Evolutionary conservation across 768 basidiomycete species (phyloP).

Genomic region (Lactarius sanguifluus): DNA sequence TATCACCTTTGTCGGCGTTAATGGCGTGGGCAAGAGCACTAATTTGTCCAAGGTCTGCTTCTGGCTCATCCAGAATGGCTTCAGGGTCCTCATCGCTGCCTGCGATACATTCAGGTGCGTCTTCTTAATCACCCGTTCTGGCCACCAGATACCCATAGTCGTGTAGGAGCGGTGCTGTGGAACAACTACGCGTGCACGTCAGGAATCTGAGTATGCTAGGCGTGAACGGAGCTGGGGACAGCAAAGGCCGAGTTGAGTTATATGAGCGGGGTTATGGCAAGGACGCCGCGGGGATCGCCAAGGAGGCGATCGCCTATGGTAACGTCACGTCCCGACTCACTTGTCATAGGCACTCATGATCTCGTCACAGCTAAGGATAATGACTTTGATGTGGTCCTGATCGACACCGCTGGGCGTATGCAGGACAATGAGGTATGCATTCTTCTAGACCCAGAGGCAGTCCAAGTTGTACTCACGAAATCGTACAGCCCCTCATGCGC

Average conservation of each 20-base stretch:
- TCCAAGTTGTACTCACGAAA: slow-evolving; percentile 9
- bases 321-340: slow-evolving; percentile 30
- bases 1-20: slow-evolving; percentile 97
- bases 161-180: slow-evolving; percentile 88
- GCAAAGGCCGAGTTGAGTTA: slow-evolving; percentile 81
- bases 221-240: slow-evolving; percentile 62
- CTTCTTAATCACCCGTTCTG: background rate
- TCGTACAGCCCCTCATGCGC: slow-evolving; percentile 86
- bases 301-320: slow-evolving; percentile 92
- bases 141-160: slow-evolving; percentile 1
- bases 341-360: background rate
- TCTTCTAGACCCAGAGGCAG: slow-evolving; percentile 15
- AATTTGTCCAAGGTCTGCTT: slow-evolving; percentile 98
- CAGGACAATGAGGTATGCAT: slow-evolving; percentile 91
- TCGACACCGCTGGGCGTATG: slow-evolving; percentile 98
- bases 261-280: slow-evolving; percentile 98
- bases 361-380: slow-evolving; percentile 69
- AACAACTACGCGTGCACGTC: slow-evolving; percentile 95
- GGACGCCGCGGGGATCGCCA: slow-evolving; percentile 97
- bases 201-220: slow-evolving; percentile 87
- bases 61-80: slow-evolving; percentile 95
- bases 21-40: slow-evolving; percentile 98
- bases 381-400: slow-evolving; percentile 93
- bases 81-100: slow-evolving; percentile 93
- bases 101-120: slow-evolving; percentile 92